These are phyloP conservation scores for Agrocybe chaxingu DNA, from an alignment of 768 basidiomycete genomes.

Conservation along the genomic window DNA sequence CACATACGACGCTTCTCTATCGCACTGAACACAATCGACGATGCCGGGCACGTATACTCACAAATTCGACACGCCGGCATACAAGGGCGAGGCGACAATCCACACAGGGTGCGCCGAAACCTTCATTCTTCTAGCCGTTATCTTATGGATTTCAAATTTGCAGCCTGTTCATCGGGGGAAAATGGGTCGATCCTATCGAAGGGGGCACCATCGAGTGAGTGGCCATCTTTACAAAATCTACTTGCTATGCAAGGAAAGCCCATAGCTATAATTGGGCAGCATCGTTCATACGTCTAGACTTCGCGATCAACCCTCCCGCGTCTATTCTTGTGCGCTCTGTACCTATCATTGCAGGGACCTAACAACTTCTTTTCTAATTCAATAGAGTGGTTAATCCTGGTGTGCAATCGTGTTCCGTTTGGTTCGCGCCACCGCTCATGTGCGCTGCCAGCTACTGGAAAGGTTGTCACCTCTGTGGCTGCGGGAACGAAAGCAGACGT, in stretches of 20 bases:
- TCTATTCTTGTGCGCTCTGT: neutral
- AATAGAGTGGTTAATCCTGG: slow-evolving; percentile 49
- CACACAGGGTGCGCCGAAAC: slow-evolving; percentile 43
- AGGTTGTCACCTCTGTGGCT: slow-evolving; percentile 50
- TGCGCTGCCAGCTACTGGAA: slow-evolving; percentile 48
- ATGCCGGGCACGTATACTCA: slow-evolving; percentile 41
- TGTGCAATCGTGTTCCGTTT: slow-evolving; percentile 10
- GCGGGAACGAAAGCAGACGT: slow-evolving; percentile 67
- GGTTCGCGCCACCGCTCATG: slow-evolving; percentile 5
- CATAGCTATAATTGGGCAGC: neutral
- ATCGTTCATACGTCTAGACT: neutral
- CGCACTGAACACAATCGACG: slow-evolving; percentile 12
- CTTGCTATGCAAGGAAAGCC: too few species aligned
- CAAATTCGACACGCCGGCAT: slow-evolving; percentile 49
- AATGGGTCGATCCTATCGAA: slow-evolving; percentile 61
- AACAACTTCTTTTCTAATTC: neutral
- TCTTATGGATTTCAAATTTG: neutral
- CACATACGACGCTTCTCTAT: too few species aligned
- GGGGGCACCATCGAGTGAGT: slow-evolving; percentile 65
- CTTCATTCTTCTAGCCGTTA: neutral
- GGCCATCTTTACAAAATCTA: too few species aligned
- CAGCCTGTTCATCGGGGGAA: slow-evolving; percentile 68
- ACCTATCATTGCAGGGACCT: too few species aligned
- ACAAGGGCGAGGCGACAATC: slow-evolving; percentile 52
- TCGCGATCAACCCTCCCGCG: neutral